Evolutionary conservation across 257 asterid species (phyloP).

Genomic region (Plectranthus barbatus): DNA sequence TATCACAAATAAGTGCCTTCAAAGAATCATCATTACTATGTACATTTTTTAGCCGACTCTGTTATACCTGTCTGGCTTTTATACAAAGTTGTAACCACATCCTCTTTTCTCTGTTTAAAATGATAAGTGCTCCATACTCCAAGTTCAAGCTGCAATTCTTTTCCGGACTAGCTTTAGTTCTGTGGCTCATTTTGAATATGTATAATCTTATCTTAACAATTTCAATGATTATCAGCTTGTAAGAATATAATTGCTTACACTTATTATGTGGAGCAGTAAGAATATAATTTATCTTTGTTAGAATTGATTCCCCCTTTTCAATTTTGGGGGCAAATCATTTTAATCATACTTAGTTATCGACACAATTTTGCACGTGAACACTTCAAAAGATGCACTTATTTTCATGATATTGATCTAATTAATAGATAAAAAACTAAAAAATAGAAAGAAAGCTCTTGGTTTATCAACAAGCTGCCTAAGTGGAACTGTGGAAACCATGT

Average conservation of each 20-base stretch:
- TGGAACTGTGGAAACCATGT: slow-evolving; percentile 3
- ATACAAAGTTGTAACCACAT: neutral
- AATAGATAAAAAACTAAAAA: too few species aligned
- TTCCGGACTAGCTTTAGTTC: neutral
- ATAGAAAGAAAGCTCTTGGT: too few species aligned
- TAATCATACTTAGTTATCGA: too few species aligned
- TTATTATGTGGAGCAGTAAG: neutral
- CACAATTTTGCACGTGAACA: too few species aligned
- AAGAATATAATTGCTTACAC: too few species aligned
- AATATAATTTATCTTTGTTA: neutral
- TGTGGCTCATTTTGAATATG: neutral
- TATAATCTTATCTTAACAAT: neutral
- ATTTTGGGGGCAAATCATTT: too few species aligned
- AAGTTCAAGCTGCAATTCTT: neutral
- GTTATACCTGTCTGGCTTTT: neutral
- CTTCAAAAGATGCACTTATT: too few species aligned
- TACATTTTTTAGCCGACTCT: neutral
- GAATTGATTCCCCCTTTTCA: neutral
- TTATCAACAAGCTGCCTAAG: neutral
- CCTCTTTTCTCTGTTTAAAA: neutral
- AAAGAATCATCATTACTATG: neutral
- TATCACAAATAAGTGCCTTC: neutral
- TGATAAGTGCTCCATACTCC: neutral
- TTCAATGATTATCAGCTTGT: neutral
- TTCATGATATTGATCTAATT: too few species aligned